Evolutionary conservation across 768 basidiomycete species (phyloP).

Genomic region (Suillus tomentosus): DNA sequence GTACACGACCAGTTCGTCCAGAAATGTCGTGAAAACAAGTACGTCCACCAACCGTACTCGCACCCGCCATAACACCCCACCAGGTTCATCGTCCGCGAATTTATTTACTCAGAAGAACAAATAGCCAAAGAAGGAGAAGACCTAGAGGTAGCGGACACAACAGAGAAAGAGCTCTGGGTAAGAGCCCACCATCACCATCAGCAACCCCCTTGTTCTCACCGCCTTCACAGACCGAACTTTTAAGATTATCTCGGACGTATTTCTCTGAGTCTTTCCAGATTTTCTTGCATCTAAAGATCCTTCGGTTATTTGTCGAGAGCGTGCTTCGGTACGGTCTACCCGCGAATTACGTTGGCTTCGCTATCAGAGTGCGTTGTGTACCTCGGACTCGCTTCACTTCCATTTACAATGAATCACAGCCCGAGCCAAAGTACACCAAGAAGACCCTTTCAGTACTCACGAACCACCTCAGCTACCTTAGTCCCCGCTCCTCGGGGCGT

Average conservation of each 20-base stretch:
- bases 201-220: neutral
- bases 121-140: constrained; percentile 82
- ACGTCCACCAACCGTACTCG: constrained; percentile 22
- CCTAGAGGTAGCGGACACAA: constrained; percentile 71
- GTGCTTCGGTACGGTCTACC: constrained; percentile 95
- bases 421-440: constrained; percentile 82
- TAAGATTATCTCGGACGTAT: constrained; percentile 89
- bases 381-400: neutral
- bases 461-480: constrained; percentile 78
- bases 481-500: constrained; percentile 64
- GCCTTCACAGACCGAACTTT: constrained; percentile 74
- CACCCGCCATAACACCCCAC: neutral
- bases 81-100: constrained; percentile 95
- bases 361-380: constrained; percentile 63
- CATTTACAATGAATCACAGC: constrained; percentile 45
- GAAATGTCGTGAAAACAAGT: constrained; percentile 96
- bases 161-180: constrained; percentile 98
- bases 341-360: constrained; percentile 82
- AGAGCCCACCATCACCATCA: constrained; percentile 20
- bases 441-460: constrained; percentile 76
- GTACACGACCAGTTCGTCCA: constrained; percentile 92
- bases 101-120: constrained; percentile 82
- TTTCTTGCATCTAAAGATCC: constrained; percentile 88
- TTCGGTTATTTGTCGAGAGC: constrained; percentile 92
- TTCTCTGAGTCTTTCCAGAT: constrained; percentile 97